Percentiles rank a stretch among this genome's conserved stretches.
These are phyloP conservation scores for Nepenthes mirabilis DNA, from an alignment of 148 eudicot genomes.

Conservation along the genomic window DNA sequence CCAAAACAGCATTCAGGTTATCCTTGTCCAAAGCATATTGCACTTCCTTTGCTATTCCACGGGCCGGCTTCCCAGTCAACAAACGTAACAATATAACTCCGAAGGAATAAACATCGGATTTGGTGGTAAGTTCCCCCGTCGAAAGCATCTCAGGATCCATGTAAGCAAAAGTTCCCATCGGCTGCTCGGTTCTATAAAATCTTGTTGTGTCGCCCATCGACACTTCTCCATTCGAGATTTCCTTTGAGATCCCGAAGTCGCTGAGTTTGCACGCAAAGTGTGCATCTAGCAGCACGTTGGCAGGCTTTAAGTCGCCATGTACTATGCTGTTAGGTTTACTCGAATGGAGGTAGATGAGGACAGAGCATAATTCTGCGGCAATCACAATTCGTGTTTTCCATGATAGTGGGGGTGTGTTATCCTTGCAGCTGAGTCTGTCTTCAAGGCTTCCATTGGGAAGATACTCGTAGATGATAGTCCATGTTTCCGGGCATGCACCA, in stretches of 20 bases:
- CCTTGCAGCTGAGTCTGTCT: constrained; percentile 55
- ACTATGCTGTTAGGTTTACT: constrained; percentile 39
- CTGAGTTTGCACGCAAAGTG: constrained; percentile 50
- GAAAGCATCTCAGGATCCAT: constrained; percentile 49
- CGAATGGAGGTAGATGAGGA: constrained; percentile 66
- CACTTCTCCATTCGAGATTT: constrained; percentile 12
- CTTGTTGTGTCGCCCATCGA: background rate
- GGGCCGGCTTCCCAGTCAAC: constrained; percentile 50
- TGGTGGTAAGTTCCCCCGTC: constrained; percentile 42
- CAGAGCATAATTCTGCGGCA: constrained; percentile 65
- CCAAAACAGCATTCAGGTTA: constrained; percentile 36
- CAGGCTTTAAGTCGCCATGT: constrained; percentile 10
- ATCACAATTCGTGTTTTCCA: constrained; percentile 73
- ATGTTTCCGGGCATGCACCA: constrained; percentile 68
- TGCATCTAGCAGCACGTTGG: constrained; percentile 48
- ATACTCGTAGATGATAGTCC: constrained; percentile 55
- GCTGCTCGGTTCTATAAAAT: constrained; percentile 5
- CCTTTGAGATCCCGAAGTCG: constrained; percentile 41
- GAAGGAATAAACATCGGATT: constrained; percentile 61
- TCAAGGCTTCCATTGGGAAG: constrained; percentile 72
- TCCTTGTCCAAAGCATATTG: constrained; percentile 35
- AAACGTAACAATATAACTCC: constrained; percentile 52
- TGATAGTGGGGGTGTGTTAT: constrained; percentile 52
- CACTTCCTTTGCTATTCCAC: constrained; percentile 39
- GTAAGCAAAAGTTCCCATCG: constrained; percentile 18